phyloP scores from a whole-genome alignment of 208 protist genomes.

The Blastocrithidia nonstop region DNA sequence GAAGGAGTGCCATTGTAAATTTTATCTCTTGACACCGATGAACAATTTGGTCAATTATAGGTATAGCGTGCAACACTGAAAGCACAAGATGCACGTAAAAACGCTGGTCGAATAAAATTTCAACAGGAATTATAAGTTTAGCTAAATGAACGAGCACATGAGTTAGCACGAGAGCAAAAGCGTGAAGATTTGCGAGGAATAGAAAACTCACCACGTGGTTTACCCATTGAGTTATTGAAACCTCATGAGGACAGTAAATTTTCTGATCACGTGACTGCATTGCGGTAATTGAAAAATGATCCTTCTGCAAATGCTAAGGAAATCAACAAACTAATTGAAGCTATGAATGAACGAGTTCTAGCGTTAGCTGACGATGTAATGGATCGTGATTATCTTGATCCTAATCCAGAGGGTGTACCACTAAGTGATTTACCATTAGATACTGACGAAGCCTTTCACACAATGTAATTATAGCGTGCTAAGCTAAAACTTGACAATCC shows the following conservation, averaged over 20 bases:
- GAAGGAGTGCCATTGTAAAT: too few relatives aligned
- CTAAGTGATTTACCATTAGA: slow-evolving; percentile 39
- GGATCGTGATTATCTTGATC: slow-evolving; percentile 21
- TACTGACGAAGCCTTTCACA: slow-evolving; percentile 25
- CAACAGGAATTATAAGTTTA: slow-evolving; percentile 16
- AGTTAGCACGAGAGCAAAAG: too few relatives aligned
- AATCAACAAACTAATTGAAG: slow-evolving; percentile 9
- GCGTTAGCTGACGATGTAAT: slow-evolving; percentile 27
- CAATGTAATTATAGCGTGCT: slow-evolving; percentile 38
- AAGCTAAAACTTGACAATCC: slow-evolving; percentile 44
- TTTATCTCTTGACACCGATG: too few relatives aligned
- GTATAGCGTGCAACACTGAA: too few relatives aligned
- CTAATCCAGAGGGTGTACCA: slow-evolving; percentile 37
- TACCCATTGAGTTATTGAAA: too few relatives aligned
- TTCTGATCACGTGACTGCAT: too few relatives aligned
- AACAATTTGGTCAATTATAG: too few relatives aligned
- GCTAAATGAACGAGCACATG: too few relatives aligned
- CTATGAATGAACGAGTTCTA: slow-evolving; percentile 20
- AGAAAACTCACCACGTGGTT: too few relatives aligned
- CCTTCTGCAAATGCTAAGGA: too few relatives aligned
- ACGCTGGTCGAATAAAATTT: slow-evolving; percentile 20
- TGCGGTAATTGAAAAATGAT: slow-evolving; percentile 6
- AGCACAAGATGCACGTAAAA: slow-evolving; percentile 27
- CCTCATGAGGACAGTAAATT: too few relatives aligned
- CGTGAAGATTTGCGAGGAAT: too few relatives aligned